These are phyloP conservation scores for Aspergillus quadrilineatus DNA, from an alignment of 2,329 filamentous ascomycete genomes.

Conservation along the genomic window DNA sequence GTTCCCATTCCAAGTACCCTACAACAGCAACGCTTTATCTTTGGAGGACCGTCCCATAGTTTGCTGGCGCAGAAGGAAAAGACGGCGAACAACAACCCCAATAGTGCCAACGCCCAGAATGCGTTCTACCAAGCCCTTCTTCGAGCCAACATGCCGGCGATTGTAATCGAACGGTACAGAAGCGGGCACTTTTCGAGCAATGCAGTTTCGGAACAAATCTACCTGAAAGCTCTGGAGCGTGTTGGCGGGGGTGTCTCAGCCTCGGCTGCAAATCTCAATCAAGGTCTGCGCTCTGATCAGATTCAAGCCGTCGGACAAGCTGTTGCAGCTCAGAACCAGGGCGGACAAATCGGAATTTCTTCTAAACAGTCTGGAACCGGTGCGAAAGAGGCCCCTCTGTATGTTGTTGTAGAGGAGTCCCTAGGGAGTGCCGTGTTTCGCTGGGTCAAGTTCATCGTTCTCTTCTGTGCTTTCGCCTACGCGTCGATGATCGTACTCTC, in stretches of 20 bases:
- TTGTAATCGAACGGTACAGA: constrained; percentile 86
- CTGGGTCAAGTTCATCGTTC: constrained; percentile 83
- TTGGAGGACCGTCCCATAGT: constrained; percentile 48
- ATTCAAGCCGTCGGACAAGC: constrained; percentile 79
- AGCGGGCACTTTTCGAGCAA: constrained; percentile 83
- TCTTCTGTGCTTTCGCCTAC: constrained; percentile 77
- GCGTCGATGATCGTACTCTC: constrained; percentile 75
- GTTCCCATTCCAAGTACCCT: constrained; percentile 25
- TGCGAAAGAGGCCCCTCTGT: constrained; percentile 78
- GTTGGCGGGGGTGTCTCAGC: constrained; percentile 49
- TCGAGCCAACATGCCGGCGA: constrained; percentile 88
- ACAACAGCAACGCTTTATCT: constrained; percentile 40
- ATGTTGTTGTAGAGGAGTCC: constrained; percentile 93
- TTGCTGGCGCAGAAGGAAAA: constrained; percentile 83
- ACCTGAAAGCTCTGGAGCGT: constrained; percentile 69
- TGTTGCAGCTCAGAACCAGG: constrained; percentile 68
- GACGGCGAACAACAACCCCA: constrained; percentile 87
- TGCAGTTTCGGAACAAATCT: constrained; percentile 71
- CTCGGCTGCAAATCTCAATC: constrained; percentile 24
- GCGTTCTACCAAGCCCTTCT: constrained; percentile 90
- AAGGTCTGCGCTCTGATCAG: constrained; percentile 58
- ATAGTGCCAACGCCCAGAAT: constrained; percentile 83
- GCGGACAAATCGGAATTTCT: constrained; percentile 61
- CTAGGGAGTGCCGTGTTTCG: constrained; percentile 76
- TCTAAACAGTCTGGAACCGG: constrained; percentile 59